These are phyloP conservation scores for Lolium rigidum DNA, from an alignment of 176 grass and related monocot genomes.

Conservation along the genomic window DNA sequence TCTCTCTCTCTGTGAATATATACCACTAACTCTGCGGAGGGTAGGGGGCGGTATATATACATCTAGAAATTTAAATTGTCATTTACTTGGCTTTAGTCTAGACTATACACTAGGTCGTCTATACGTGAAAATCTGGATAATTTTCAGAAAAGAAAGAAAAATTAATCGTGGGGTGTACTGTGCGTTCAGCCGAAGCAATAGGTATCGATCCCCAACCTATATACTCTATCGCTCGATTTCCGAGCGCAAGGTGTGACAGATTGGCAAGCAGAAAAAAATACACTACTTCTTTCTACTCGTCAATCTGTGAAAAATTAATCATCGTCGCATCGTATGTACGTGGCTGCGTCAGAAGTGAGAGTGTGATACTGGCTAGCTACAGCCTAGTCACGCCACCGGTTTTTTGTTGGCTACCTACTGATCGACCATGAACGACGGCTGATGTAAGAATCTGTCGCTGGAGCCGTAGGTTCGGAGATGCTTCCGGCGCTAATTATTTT, in stretches of 20 bases:
- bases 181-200: neutral
- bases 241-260: neutral
- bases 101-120: too few species aligned
- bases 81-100: too few species aligned
- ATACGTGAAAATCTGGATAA: neutral
- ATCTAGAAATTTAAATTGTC: too few species aligned
- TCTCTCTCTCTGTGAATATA: neutral
- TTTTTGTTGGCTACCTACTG: neutral
- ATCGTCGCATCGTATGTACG: neutral
- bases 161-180: neutral
- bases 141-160: neutral
- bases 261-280: neutral
- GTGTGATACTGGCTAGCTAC: neutral
- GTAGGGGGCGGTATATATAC: too few species aligned
- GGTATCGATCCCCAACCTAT: too few species aligned
- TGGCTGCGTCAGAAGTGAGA: neutral
- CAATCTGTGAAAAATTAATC: too few species aligned
- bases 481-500: too few species aligned
- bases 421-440: neutral
- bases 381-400: neutral
- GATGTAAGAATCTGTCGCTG: neutral
- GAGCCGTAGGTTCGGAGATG: too few species aligned
- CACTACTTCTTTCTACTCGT: neutral
- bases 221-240: neutral
- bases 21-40: too few species aligned